Evolutionary conservation across 2,329 filamentous ascomycete genomes (phyloP).

Genomic region (Fragosphaeria purpurea): DNA sequence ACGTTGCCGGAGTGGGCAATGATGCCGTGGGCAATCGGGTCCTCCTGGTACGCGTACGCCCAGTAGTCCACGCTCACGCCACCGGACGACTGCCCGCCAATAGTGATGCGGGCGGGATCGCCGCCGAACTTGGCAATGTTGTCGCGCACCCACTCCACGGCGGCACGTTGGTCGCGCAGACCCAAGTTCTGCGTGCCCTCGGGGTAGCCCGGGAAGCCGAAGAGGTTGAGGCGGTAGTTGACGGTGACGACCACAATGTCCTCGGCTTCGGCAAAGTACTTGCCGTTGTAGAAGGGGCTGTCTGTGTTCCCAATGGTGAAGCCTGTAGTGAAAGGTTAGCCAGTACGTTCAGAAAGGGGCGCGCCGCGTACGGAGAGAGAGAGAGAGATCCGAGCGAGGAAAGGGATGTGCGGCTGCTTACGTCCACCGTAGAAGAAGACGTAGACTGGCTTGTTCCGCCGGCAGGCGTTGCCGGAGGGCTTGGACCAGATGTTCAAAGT

Average conservation of each 20-base stretch:
- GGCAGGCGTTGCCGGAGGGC: slow-evolving; percentile 15
- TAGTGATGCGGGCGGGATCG: slow-evolving; percentile 26
- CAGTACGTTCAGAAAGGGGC: too few relatives aligned
- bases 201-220: slow-evolving; percentile 29
- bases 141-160: slow-evolving; percentile 37
- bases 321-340: slow-evolving; percentile 6
- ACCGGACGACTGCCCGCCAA: slow-evolving; percentile 37
- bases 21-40: slow-evolving; percentile 38
- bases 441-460: slow-evolving; percentile 23
- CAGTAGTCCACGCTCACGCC: slow-evolving; percentile 31
- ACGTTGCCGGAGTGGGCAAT: slow-evolving; percentile 37
- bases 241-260: slow-evolving; percentile 36
- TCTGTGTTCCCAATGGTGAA: slow-evolving; percentile 22
- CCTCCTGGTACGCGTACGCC: slow-evolving; percentile 36
- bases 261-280: slow-evolving; percentile 30
- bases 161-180: slow-evolving; percentile 38
- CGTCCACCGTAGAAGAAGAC: slow-evolving; percentile 29
- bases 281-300: slow-evolving; percentile 30
- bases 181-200: slow-evolving; percentile 29
- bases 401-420: neutral
- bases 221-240: slow-evolving; percentile 35
- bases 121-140: slow-evolving; percentile 39
- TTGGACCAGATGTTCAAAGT: slow-evolving; percentile 29
- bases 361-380: too few relatives aligned
- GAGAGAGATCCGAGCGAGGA: neutral